Percentiles rank a stretch among this genome's conserved stretches.
Conservation (phyloP, 1,284 basidiomycete species). For the Ceratobasidium sp. region DNA sequence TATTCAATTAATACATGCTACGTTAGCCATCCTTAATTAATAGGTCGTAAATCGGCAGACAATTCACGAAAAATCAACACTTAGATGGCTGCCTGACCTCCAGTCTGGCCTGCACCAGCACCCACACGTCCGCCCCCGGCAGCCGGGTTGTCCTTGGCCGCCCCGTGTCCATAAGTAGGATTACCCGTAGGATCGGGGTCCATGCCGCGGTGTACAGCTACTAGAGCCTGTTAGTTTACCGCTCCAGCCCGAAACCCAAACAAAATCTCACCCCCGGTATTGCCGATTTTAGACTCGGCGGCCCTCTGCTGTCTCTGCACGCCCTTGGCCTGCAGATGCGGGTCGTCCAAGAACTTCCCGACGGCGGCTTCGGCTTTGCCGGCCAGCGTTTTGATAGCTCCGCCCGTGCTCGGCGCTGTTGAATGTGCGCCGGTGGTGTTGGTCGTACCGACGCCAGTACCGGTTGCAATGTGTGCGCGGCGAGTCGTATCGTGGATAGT, state of each 20-base stretch:
- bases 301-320: slow-evolving; percentile 33
- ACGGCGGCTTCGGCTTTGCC: slow-evolving; percentile 32
- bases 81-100: slow-evolving; percentile 3
- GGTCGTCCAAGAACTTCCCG: slow-evolving; percentile 23
- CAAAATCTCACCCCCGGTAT: not conserved
- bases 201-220: no score
- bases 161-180: slow-evolving; percentile 4
- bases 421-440: not conserved
- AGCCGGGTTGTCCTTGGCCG: slow-evolving; percentile 5
- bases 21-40: not conserved
- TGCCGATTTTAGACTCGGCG: slow-evolving; percentile 1
- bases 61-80: not conserved
- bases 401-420: slow-evolving; percentile 16
- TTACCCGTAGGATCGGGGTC: slow-evolving; percentile 1
- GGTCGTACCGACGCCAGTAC: not conserved
- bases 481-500: slow-evolving; percentile 12
- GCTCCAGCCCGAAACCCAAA: not conserved
- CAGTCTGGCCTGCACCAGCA: slow-evolving; percentile 15
- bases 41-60: not conserved
- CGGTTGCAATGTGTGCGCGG: not conserved
- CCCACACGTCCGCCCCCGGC: slow-evolving; percentile 18
- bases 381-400: slow-evolving; percentile 9
- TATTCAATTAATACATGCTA: no score
- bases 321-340: slow-evolving; percentile 32
- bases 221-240: no score